Evolutionary conservation across 345 rosid species (phyloP).

Genomic region (Ailanthus altissimus): DNA sequence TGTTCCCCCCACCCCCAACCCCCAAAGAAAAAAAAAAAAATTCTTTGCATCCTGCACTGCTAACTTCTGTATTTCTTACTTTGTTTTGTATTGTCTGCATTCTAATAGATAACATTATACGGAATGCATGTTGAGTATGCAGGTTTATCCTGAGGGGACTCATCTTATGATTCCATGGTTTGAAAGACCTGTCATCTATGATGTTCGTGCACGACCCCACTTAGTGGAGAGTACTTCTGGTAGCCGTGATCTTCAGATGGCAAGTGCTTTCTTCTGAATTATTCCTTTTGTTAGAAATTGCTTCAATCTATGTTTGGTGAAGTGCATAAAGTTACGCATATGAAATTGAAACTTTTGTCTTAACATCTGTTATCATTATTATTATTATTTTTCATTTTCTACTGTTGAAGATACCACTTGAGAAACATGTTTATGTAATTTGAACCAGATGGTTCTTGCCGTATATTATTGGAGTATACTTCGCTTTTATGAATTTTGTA

Average conservation of each 20-base stretch:
- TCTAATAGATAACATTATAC: neutral
- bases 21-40: too few species aligned
- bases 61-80: neutral
- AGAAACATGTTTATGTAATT: neutral
- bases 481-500: neutral
- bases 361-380: neutral
- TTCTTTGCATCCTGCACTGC: neutral
- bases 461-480: neutral
- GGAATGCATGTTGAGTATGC: slow-evolving; percentile 22
- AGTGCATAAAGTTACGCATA: neutral
- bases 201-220: slow-evolving; percentile 92
- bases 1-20: too few species aligned
- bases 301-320: neutral
- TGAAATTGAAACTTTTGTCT: neutral
- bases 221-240: slow-evolving; percentile 91
- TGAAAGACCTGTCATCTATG: slow-evolving; percentile 89
- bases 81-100: neutral
- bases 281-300: slow-evolving; percentile 15
- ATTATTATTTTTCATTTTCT: neutral
- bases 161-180: slow-evolving; percentile 91
- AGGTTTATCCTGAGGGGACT: slow-evolving; percentile 97
- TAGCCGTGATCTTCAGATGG: slow-evolving; percentile 97
- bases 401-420: neutral
- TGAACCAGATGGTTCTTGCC: neutral
- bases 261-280: slow-evolving; percentile 22